Base-by-base conservation (phyloP, 2,329 filamentous ascomycete species). In the Scopulariopsis brevicaulis region DNA sequence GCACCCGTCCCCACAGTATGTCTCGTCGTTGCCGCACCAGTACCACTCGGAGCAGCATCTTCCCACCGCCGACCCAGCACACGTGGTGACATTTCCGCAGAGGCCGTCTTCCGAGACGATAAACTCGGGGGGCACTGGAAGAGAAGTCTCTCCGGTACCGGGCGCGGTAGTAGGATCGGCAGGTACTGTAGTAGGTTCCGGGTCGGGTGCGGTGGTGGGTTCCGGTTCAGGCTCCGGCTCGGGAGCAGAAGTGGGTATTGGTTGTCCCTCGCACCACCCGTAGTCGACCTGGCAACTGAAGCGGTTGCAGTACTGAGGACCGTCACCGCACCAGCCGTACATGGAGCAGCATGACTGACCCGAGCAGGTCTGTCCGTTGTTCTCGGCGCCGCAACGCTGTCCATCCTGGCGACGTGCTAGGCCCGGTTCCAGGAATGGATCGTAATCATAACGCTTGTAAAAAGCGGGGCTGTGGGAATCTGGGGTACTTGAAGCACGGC, bases 11-110 rank as follows among this genome's bases (percentile, higher is more conserved):
- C 66, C 69, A 53, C 71, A 73, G 56, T 72, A 55, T 15, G 54
- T 34, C 34, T 54, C 48, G 53, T 55, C 58, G 20, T 64, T 68
- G 64, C 64, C 71, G 71, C 72, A 76, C 60, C 63, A 74, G n/a
- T 72, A 73, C 57, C 69, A 71, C 58, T 63, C 65, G 3, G 73
- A 74, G 59, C 74, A 76, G 63, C 74, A 75, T 61, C 67, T 66
- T 6, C 71, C 71, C 54, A 68, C 70, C 15, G 34, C 56, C 0
- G 70, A 72, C 24, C 66, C 68, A 53, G 68, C 63, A 58, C 74
- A 76, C 8, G 67, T 70, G 11, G 61, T 66, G 24, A 61, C 57
- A 51, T 68, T 69, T 43, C 72, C 73, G 57, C 73, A 75, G 22
- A 54, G 18, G 11, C 56, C 56, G 2, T 50, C 37, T 34, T 54